Evolutionary conservation across 441 rosid species (phyloP), one percentile per base, ranked within the genome.

Genomic region (Adansonia rubrostipa): DNA sequence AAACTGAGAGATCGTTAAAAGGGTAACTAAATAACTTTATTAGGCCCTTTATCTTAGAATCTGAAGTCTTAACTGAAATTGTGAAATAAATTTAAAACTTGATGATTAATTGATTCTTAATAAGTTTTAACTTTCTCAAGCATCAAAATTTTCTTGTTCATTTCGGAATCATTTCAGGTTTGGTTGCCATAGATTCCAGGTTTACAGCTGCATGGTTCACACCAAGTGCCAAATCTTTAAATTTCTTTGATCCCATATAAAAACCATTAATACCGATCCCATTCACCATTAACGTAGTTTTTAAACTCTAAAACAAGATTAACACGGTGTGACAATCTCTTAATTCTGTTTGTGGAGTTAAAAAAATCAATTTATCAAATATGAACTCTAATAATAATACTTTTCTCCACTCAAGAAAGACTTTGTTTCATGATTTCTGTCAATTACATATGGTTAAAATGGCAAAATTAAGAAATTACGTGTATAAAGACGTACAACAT

Each of bases 141-240:
- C 69, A 64, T 33, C 19, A 64, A 64, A 40, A 8, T 8, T 64
- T 64, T 64, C 69, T 36, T 33, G 45, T 63, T 65, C 48, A 65
- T 40, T n/a, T 36, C 69, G 36, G 11, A 8, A 64, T 64, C 48
- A 63, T 36, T 40, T 0, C 69, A 64, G 48, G 22, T 64, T 65
- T 65, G 20, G 6, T 40, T n/a, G 14, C 10, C 24, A n/a, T 42
- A 8, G 50, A 40, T 65, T 66, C 28, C 28, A 17, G 28, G 24
- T 65, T n/a, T 40, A 65, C 19, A 8, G 70, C 10, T 58, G 33
- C 64, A 9, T 58, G 14, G 24, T 8, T 36, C 47, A 36, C 11
- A 40, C 48, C 47, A 64, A 64, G 33, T 15, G 36, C 54, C 54
- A 50, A 50, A 24, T 61, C 66, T 24, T 24, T 61, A 24, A 24